Percentiles rank a stretch among this genome's conserved stretches.
These are phyloP conservation scores for Pichia thaimueangensis DNA, from an alignment of 805 yeast species.

Conservation along the genomic window DNA sequence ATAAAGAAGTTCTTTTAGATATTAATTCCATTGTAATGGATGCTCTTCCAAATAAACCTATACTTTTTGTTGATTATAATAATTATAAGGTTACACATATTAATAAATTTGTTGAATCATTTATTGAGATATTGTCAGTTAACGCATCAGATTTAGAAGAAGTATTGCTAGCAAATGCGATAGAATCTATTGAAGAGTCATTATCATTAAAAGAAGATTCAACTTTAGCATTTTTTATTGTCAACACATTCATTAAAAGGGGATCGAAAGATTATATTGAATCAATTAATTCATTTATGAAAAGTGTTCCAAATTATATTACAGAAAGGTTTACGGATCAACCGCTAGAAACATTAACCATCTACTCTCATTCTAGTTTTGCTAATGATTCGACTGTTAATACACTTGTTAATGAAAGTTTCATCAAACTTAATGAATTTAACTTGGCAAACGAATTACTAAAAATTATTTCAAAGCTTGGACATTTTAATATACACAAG, in stretches of 20 bases:
- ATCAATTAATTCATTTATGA: conserved; percentile 30
- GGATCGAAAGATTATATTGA: conserved; percentile 18
- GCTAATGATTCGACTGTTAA: neutral
- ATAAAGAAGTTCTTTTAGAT: conserved; percentile 20
- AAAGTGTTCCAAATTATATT: conserved; percentile 30
- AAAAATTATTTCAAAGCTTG: conserved; percentile 6
- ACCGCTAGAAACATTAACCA: conserved; percentile 29
- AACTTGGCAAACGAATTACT: conserved; percentile 5
- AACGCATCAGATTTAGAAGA: conserved; percentile 18
- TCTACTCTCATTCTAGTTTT: conserved; percentile 20
- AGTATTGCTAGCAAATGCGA: conserved; percentile 20
- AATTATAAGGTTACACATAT: conserved; percentile 11
- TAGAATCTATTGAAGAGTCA: conserved; percentile 24
- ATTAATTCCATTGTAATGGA: conserved; percentile 19
- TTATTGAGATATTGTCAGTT: conserved; percentile 15
- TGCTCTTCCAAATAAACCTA: conserved; percentile 19
- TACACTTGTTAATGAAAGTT: conserved; percentile 6
- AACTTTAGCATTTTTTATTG: conserved; percentile 23
- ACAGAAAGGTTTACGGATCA: conserved; percentile 25
- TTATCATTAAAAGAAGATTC: conserved; percentile 15
- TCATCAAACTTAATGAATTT: conserved; percentile 2
- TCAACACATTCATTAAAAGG: conserved; percentile 23
- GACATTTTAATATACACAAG: conserved; percentile 12
- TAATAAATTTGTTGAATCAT: conserved; percentile 21
- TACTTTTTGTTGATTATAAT: conserved; percentile 15